Base-by-base conservation (phyloP, 2,329 filamentous ascomycete species). In the Tolypocladium inflatum region DNA sequence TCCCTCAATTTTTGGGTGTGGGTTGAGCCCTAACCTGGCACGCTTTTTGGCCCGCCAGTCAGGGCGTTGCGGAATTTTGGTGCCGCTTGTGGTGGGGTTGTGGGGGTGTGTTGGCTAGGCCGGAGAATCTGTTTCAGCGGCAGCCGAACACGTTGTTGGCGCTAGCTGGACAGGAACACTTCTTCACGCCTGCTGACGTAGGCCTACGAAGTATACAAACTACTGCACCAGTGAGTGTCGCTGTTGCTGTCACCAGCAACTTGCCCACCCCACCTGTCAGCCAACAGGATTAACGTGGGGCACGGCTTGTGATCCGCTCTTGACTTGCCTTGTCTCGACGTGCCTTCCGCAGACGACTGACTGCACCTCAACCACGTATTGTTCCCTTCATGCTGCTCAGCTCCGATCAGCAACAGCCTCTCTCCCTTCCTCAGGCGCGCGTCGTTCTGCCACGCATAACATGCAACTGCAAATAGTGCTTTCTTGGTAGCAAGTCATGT, bases 21-120 rank as follows among this genome's bases (percentile, higher is more conserved):
- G 66, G 66, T 65, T 68, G 66, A 68, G 66, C 66, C 66, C 66
- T 68, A 68, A 68, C 39, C 30, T 19, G 39, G 39, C 54, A 55
- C 33, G 41, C 54, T 30, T 39, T 55, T 45, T 56, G 15, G 35
- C 21, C 39, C 54, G 23, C 35, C 21, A 21, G 15, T 9, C 52
- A 30, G 52, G 38, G 23, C 52, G 52, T 39, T 55, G 37, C n/a
- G 52, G n/a, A 39, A 6, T 54, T 50, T 51, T 51, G 10, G 48
- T 13, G 43, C 17, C 23, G 23, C 23, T 15, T 19, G 15, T 33
- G 45, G 48, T 52, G 48, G 48, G 30, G 30, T 21, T 21, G 19
- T 52, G 30, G 30, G 19, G 48, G 30, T n/a, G 21, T 37, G 11
- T 26, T 17, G 23, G 45, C 43, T 30, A 4, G 19, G 6, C 21